Evolutionary conservation across 2,329 filamentous ascomycete species (phyloP).

Genomic region (Microsporum canis): DNA sequence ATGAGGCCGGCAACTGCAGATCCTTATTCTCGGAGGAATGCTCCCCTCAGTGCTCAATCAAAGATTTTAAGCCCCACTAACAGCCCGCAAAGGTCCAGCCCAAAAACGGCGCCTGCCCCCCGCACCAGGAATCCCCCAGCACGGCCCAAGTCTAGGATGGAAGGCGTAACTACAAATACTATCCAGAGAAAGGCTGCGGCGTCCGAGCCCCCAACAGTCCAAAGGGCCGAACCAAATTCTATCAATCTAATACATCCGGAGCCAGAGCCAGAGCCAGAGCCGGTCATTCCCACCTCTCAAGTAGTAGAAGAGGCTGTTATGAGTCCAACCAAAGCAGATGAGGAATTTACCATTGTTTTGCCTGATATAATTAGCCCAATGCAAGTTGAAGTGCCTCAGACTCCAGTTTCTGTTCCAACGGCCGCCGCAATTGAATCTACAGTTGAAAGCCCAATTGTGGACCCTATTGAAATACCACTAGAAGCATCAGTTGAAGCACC

Average conservation of each 20-base stretch:
- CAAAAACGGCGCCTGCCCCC: slow-evolving; percentile 21
- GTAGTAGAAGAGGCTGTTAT: background rate
- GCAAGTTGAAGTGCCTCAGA: background rate
- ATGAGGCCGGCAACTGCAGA: slow-evolving; percentile 43
- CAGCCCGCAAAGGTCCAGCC: slow-evolving; percentile 16
- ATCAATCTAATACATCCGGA: background rate
- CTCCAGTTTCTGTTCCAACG: slow-evolving; percentile 4
- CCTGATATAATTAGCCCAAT: background rate
- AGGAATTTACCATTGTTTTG: background rate
- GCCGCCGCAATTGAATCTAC: slow-evolving; percentile 2
- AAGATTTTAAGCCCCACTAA: slow-evolving; percentile 21
- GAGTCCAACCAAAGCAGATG: slow-evolving; percentile 6
- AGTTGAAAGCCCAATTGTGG: background rate
- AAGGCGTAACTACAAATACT: slow-evolving; percentile 21
- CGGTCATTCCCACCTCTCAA: background rate
- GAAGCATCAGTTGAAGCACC: no score
- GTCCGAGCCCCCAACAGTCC: slow-evolving; percentile 23
- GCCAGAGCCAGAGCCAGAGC: background rate
- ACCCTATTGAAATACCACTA: background rate
- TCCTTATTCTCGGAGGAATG: slow-evolving; percentile 35
- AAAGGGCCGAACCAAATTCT: background rate
- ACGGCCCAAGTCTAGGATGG: slow-evolving; percentile 25
- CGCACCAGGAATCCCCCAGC: slow-evolving; percentile 22
- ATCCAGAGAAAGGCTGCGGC: slow-evolving; percentile 25
- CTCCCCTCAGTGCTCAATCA: slow-evolving; percentile 13